Conservation (phyloP, 139 green algal species). For the Chlamydomonas sp. region DNA sequence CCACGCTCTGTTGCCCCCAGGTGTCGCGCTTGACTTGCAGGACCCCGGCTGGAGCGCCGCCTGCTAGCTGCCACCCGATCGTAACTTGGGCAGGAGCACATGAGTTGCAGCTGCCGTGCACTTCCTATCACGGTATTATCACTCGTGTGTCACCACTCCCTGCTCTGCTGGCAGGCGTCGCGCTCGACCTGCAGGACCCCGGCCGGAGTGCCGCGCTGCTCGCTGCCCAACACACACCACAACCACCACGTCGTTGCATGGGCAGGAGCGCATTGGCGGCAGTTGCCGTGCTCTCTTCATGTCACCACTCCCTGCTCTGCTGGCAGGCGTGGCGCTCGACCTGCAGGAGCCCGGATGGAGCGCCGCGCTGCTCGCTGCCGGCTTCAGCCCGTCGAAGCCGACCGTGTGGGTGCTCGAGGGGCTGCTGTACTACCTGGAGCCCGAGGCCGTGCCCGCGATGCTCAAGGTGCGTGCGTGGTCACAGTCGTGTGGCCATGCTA, state of each 20-base stretch:
- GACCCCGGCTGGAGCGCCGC: not conserved
- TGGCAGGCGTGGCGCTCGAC: conserved; percentile 13
- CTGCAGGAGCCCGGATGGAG: conserved; percentile 27
- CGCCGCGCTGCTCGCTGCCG: conserved; percentile 9
- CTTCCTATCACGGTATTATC: too few species aligned
- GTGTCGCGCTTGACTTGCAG: not conserved
- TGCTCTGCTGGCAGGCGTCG: not conserved
- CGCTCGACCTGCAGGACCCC: not conserved
- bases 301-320: not conserved
- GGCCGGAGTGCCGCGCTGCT: conserved; percentile 8
- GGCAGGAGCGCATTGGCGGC: not conserved
- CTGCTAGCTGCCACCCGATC: not conserved
- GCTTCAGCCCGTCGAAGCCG: not conserved
- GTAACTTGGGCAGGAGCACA: not conserved
- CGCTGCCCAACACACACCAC: not conserved
- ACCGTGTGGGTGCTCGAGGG: conserved; percentile 31
- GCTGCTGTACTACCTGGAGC: conserved; percentile 50
- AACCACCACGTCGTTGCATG: not conserved
- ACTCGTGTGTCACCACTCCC: conserved; percentile 2
- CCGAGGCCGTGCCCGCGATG: conserved; percentile 23
- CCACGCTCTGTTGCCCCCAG: too few species aligned
- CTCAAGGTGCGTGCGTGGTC: conserved; percentile 33
- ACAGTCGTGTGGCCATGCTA: too few species aligned
- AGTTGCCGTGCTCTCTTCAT: not conserved
- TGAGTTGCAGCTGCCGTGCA: not conserved